phyloP scores from a whole-genome alignment of 2,329 filamentous ascomycete genomes.

The Beauveria varroae region DNA sequence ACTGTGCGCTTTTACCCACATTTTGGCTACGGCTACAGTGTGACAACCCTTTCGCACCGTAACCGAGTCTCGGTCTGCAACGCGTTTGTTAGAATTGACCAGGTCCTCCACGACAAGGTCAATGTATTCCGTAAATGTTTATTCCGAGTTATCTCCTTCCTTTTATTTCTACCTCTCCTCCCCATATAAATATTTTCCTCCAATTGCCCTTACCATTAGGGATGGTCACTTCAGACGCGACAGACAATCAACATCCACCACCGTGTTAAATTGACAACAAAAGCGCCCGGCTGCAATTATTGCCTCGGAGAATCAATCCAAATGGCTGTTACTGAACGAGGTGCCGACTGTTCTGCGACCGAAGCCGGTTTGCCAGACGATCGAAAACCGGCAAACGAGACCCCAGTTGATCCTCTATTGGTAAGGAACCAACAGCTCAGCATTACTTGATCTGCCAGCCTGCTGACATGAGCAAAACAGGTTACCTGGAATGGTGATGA shows the following conservation, averaged over 20 bases:
- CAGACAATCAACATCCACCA: neutral
- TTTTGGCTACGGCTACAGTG: neutral
- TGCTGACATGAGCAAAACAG: neutral
- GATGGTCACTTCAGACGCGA: neutral
- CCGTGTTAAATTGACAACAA: neutral
- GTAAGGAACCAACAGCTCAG: neutral
- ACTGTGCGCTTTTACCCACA: neutral
- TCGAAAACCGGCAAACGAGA: neutral
- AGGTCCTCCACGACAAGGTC: neutral
- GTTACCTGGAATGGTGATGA: conserved; percentile 41
- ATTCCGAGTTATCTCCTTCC: neutral
- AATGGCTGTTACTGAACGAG: neutral
- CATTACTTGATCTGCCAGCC: neutral
- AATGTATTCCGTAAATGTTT: neutral
- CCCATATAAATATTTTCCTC: neutral
- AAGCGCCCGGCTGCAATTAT: neutral
- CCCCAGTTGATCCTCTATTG: neutral
- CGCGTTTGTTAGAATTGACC: neutral
- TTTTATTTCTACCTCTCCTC: neutral
- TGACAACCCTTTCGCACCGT: neutral
- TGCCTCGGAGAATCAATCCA: neutral
- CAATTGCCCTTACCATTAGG: neutral
- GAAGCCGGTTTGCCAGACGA: neutral
- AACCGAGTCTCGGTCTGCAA: neutral
- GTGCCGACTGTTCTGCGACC: neutral